These are phyloP conservation scores for Coemansia sp. DNA, from an alignment of 192 early-diverging fungal genomes.

Conservation along the genomic window DNA sequence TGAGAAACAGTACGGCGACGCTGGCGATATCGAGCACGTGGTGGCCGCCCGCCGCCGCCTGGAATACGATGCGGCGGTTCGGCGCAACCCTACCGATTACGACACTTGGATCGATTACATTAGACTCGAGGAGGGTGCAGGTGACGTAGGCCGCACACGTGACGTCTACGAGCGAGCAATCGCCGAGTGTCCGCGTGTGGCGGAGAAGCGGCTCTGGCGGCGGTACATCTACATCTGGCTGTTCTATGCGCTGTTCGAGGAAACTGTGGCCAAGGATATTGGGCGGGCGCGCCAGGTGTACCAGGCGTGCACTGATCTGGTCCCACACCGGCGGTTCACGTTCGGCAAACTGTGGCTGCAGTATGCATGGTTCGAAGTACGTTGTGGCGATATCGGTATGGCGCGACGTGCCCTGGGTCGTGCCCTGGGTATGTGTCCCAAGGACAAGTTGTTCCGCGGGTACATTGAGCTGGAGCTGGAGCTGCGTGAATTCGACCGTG, in stretches of 20 bases:
- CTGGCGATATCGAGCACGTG: slow-evolving; percentile 87
- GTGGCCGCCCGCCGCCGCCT: slow-evolving; percentile 84
- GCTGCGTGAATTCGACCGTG: slow-evolving; percentile 93
- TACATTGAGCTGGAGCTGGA: slow-evolving; percentile 96
- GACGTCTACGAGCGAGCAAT: slow-evolving; percentile 96
- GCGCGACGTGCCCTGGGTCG: slow-evolving; percentile 82
- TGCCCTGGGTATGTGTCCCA: slow-evolving; percentile 84
- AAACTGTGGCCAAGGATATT: slow-evolving; percentile 76
- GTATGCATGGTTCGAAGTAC: slow-evolving; percentile 90
- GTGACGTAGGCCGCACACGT: slow-evolving; percentile 71
- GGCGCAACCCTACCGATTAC: slow-evolving; percentile 82
- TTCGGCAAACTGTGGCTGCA: slow-evolving; percentile 98
- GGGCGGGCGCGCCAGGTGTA: slow-evolving; percentile 86
- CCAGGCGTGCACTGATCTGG: slow-evolving; percentile 70
- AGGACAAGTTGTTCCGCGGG: slow-evolving; percentile 89
- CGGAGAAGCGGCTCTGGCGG: slow-evolving; percentile 93
- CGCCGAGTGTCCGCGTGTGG: slow-evolving; percentile 77
- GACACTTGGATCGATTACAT: slow-evolving; percentile 99
- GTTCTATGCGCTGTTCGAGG: slow-evolving; percentile 96
- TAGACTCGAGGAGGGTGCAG: slow-evolving; percentile 77
- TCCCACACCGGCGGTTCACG: slow-evolving; percentile 94
- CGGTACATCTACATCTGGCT: slow-evolving; percentile 99
- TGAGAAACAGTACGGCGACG: slow-evolving; percentile 93
- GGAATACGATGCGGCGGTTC: slow-evolving; percentile 82
- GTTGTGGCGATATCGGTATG: slow-evolving; percentile 65